Conservation (phyloP, 2,329 filamentous ascomycete genomes). For the Calonectria fujianensis region DNA sequence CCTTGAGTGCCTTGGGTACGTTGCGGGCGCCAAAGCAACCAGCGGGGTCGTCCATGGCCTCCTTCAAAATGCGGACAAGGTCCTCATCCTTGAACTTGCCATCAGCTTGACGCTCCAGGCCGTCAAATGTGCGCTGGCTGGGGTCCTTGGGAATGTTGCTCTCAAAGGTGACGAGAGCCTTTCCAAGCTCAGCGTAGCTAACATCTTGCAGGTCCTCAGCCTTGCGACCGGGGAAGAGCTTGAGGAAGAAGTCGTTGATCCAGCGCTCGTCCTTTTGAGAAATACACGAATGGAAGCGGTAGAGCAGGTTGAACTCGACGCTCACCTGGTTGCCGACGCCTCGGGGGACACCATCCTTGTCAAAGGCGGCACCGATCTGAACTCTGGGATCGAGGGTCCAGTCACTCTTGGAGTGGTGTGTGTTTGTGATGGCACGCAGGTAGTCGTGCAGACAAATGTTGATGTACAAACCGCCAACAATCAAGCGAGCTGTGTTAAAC, state of each 20-base stretch:
- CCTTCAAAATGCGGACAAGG: constrained; percentile 73
- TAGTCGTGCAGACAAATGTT: constrained; percentile 77
- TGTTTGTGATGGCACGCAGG: constrained; percentile 75
- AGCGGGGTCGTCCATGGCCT: constrained; percentile 76
- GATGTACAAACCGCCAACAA: constrained; percentile 73
- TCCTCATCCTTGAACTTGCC: constrained; percentile 75
- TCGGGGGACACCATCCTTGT: constrained; percentile 68
- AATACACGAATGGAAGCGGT: constrained; percentile 79
- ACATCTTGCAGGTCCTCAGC: constrained; percentile 64
- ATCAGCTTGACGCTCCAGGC: constrained; percentile 67
- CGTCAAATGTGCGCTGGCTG: constrained; percentile 68
- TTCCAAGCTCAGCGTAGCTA: constrained; percentile 50
- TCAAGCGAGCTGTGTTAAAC: constrained; percentile 74
- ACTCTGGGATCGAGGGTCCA: constrained; percentile 79
- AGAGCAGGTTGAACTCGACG: constrained; percentile 81
- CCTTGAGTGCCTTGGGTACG: constrained; percentile 74
- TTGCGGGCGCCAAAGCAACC: constrained; percentile 76
- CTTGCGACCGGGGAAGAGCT: constrained; percentile 51
- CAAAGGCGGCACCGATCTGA: constrained; percentile 67
- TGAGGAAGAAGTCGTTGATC: constrained; percentile 72
- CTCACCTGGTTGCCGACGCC: constrained; percentile 80
- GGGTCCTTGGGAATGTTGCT: constrained; percentile 61
- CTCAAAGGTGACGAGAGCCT: constrained; percentile 47
- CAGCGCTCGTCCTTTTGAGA: constrained; percentile 77
- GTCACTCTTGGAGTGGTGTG: constrained; percentile 74